phyloP scores from a whole-genome alignment of 305 asterid genomes.

The Solanum chacoense region DNA sequence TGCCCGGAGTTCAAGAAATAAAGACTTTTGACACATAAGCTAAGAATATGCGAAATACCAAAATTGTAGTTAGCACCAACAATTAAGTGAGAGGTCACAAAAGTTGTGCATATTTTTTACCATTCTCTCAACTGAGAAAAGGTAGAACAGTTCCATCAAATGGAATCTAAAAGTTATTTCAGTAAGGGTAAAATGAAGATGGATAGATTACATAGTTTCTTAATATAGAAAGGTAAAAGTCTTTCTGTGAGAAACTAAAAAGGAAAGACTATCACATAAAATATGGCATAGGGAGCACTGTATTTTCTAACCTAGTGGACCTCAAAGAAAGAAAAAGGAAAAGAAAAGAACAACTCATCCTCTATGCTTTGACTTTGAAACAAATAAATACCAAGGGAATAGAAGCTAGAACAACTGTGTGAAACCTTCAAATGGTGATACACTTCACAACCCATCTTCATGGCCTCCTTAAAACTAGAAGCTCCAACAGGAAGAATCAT shows the following conservation, averaged over 20 bases:
- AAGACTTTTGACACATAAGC: not conserved
- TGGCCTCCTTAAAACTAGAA: conserved; percentile 79
- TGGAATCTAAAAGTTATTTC: not conserved
- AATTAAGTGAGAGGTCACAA: not conserved
- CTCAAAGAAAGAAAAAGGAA: not conserved
- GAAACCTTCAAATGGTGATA: conserved; percentile 81
- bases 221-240: not conserved
- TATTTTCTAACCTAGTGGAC: not conserved
- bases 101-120: not conserved
- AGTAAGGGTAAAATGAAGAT: not conserved
- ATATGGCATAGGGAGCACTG: not conserved
- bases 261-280: not conserved
- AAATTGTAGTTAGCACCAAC: not conserved
- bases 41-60: not conserved
- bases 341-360: not conserved
- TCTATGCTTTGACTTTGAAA: not conserved
- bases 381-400: not conserved
- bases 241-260: not conserved
- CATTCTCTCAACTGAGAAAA: not conserved
- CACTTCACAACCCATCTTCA: conserved; percentile 99
- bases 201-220: not conserved
- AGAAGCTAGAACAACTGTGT: not conserved
- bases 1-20: not conserved
- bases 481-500: conserved; percentile 31
- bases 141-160: not conserved